Conservation (phyloP, 2,329 filamentous ascomycete species). For the Curvularia sp. region DNA sequence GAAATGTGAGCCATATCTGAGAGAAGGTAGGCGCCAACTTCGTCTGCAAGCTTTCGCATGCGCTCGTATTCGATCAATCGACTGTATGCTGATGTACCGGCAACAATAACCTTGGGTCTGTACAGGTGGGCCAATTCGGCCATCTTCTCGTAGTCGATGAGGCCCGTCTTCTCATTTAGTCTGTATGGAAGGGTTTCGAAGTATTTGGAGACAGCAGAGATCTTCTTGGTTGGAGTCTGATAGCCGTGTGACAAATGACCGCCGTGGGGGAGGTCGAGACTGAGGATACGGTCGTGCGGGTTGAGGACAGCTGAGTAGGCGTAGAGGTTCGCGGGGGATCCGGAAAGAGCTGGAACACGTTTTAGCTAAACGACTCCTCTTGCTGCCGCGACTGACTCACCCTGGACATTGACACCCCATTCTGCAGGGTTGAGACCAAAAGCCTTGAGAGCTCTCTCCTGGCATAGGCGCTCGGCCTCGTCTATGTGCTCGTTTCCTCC, state of each 20-base stretch:
- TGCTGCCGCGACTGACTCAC: slow-evolving; percentile 47
- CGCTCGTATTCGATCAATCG: slow-evolving; percentile 94
- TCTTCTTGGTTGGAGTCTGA: slow-evolving; percentile 82
- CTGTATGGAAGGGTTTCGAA: slow-evolving; percentile 99
- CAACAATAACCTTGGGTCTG: slow-evolving; percentile 94
- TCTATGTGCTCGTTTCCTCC: slow-evolving; percentile 99
- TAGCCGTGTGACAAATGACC: slow-evolving; percentile 97
- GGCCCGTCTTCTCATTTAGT: slow-evolving; percentile 84
- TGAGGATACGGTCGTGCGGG: slow-evolving; percentile 95
- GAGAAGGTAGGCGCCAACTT: slow-evolving; percentile 90
- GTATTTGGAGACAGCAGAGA: slow-evolving; percentile 97
- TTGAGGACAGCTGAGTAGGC: slow-evolving; percentile 94
- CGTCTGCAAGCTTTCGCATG: slow-evolving; percentile 95
- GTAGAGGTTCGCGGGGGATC: slow-evolving; percentile 75
- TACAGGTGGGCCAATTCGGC: slow-evolving; percentile 90
- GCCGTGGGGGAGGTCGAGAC: slow-evolving; percentile 93
- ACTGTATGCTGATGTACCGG: slow-evolving; percentile 97
- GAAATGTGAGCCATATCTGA: slow-evolving; percentile 99
- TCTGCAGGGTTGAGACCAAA: slow-evolving; percentile 86
- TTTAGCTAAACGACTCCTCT: slow-evolving; percentile 22
- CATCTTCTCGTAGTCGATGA: slow-evolving; percentile 96
- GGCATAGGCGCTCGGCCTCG: slow-evolving; percentile 92
- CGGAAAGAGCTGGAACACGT: slow-evolving; percentile 72
- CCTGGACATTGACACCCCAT: slow-evolving; percentile 99
- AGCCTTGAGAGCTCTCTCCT: slow-evolving; percentile 87